phyloP scores from a whole-genome alignment of 2,329 filamentous ascomycete genomes.

The Scolecobasidium constrictum region DNA sequence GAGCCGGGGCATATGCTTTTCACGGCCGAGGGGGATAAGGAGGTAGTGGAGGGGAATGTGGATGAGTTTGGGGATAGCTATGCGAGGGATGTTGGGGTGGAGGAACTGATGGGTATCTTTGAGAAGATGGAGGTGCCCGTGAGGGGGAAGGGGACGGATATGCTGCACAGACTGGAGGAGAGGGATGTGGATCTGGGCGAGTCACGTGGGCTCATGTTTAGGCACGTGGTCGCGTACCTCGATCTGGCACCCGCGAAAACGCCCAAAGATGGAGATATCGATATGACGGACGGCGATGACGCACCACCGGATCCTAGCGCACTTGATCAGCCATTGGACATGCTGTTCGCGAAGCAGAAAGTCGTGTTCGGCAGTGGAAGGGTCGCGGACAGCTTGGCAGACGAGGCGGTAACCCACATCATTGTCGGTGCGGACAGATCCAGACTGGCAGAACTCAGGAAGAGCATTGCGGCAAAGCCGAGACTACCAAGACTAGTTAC shows the following conservation, averaged over 20 bases:
- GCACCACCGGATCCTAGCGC: conserved; percentile 8
- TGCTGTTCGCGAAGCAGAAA: conserved; percentile 42
- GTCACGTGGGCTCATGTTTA: conserved; percentile 37
- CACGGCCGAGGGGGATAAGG: conserved; percentile 45
- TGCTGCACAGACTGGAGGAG: conserved; percentile 35
- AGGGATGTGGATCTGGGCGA: conserved; percentile 43
- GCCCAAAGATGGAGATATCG: conserved; percentile 16
- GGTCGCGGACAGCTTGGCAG: conserved; percentile 40
- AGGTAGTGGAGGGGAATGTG: conserved; percentile 48
- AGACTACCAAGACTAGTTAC: conserved; percentile 59
- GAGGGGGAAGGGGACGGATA: conserved; percentile 19
- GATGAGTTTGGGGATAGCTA: conserved; percentile 81
- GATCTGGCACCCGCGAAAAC: too few species aligned
- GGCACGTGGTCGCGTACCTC: conserved; percentile 30
- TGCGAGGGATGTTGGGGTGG: conserved; percentile 52
- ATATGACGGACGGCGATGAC: conserved; percentile 13
- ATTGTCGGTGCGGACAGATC: conserved; percentile 44
- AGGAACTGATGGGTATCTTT: conserved; percentile 44
- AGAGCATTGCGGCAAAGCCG: conserved; percentile 27
- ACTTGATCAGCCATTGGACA: conserved; percentile 16
- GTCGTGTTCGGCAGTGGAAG: conserved; percentile 60
- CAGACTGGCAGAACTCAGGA: conserved; percentile 34
- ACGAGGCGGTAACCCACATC: conserved; percentile 58
- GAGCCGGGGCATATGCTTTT: conserved; percentile 65
- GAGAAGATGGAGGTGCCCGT: conserved; percentile 32